Percentiles rank a stretch among this genome's conserved stretches.
These are phyloP conservation scores for Nakazawaea pomicola DNA, from an alignment of 805 yeast species.

Conservation along the genomic window DNA sequence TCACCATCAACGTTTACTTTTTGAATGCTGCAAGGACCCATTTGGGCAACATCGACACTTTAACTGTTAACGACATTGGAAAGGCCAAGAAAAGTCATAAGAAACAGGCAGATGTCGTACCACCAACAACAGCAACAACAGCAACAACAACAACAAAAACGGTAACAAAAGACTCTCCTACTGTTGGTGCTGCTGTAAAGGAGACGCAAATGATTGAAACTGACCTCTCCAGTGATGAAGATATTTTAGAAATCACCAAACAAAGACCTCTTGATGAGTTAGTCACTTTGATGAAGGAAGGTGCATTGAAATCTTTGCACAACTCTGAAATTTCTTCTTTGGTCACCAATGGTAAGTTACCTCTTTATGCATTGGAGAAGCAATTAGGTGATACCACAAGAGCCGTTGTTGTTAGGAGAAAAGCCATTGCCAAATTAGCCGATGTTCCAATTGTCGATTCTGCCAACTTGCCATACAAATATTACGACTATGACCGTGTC, in stretches of 20 bases:
- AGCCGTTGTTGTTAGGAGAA: conserved; percentile 91
- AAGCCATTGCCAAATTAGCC: conserved; percentile 80
- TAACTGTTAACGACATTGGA: conserved; percentile 1
- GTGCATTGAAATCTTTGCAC: conserved; percentile 58
- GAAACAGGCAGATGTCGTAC: conserved; percentile 5
- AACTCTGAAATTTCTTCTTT: conserved; percentile 73
- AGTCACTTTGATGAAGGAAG: conserved; percentile 58
- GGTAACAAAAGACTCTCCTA: too few species aligned
- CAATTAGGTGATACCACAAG: conserved; percentile 83
- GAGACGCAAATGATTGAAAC: conserved; percentile 29
- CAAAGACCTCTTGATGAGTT: conserved; percentile 63
- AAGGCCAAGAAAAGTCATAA: not conserved
- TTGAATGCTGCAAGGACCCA: conserved; percentile 80
- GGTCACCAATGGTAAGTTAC: conserved; percentile 72
- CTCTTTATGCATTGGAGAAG: conserved; percentile 91
- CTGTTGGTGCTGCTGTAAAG: conserved; percentile 18
- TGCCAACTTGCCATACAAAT: conserved; percentile 67
- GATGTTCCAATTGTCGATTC: conserved; percentile 75
- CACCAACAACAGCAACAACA: conserved; percentile 4
- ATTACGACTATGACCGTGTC: conserved; percentile 92
- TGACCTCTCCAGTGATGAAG: conserved; percentile 24
- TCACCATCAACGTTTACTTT: conserved; percentile 77
- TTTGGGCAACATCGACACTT: conserved; percentile 23
- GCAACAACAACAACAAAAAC: too few species aligned
- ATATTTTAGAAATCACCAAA: conserved; percentile 17